These are phyloP conservation scores for Daldinia concentrica DNA, from an alignment of 495 filamentous ascomycete genomes.

Conservation along the genomic window DNA sequence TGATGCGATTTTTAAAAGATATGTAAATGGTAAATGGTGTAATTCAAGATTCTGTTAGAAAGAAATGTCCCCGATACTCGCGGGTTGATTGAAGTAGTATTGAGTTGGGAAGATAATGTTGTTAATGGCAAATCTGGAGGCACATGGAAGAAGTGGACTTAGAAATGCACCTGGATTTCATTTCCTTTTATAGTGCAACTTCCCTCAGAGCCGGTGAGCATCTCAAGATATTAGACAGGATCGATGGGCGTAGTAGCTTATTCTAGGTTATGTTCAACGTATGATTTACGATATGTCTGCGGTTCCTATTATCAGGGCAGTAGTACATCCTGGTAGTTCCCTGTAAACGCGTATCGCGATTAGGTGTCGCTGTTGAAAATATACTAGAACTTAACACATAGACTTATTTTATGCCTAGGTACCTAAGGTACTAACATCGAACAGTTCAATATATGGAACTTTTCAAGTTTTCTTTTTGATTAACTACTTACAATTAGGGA, in stretches of 20 bases:
- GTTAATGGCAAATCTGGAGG: neutral
- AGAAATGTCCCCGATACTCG: neutral
- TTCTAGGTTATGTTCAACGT: neutral
- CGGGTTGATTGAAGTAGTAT: neutral
- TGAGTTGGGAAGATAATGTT: neutral
- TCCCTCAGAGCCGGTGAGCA: neutral
- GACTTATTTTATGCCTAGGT: no score
- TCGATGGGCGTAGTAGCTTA: neutral
- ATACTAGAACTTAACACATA: neutral
- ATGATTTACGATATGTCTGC: no score
- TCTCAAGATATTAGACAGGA: neutral
- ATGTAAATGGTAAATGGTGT: neutral
- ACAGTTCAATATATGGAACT: no score
- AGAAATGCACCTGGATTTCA: neutral
- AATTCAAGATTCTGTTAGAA: neutral
- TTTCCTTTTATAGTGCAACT: neutral
- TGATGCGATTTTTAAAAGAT: neutral
- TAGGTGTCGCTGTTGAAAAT: neutral
- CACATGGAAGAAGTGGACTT: neutral
- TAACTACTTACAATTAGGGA: neutral
- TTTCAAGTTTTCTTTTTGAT: no score
- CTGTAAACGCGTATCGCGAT: neutral
- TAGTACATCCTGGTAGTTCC: neutral
- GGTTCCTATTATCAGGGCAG: neutral
- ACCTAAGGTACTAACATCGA: no score